Conservation (phyloP, 768 basidiomycete species). For the Serendipita sp. region DNA sequence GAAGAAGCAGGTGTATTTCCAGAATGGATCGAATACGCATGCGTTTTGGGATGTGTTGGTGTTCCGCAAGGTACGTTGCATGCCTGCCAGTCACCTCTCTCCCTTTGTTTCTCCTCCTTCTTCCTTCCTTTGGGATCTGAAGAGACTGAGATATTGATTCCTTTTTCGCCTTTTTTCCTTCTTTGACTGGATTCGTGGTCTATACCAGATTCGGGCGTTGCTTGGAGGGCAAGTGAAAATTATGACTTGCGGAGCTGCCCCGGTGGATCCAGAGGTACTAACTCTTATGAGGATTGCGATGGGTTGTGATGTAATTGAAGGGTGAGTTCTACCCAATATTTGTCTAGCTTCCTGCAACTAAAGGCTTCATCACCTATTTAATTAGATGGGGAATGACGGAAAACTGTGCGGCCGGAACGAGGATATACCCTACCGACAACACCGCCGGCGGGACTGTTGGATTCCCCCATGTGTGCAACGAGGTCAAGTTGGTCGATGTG, state of each 20-base stretch:
- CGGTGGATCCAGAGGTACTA: slow-evolving; percentile 69
- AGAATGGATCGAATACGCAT: slow-evolving; percentile 62
- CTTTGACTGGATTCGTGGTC: too few species aligned
- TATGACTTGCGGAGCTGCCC: slow-evolving; percentile 73
- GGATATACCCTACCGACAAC: slow-evolving; percentile 42
- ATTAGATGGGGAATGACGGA: slow-evolving; percentile 84
- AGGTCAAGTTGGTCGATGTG: slow-evolving; percentile 83
- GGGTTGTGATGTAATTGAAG: slow-evolving; percentile 62
- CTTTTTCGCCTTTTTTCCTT: too few species aligned
- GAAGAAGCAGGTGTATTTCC: slow-evolving; percentile 52
- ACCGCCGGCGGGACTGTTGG: slow-evolving; percentile 66
- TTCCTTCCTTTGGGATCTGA: too few species aligned
- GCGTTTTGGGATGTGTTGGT: slow-evolving; percentile 79
- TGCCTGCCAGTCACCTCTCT: too few species aligned
- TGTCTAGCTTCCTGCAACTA: background rate
- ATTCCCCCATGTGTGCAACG: slow-evolving; percentile 55
- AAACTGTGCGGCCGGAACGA: slow-evolving; percentile 48
- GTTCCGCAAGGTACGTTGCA: slow-evolving; percentile 72
- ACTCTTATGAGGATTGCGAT: slow-evolving; percentile 83
- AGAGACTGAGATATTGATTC: too few species aligned
- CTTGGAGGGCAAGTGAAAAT: slow-evolving; percentile 64
- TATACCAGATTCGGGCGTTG: slow-evolving; percentile 50
- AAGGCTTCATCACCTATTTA: slow-evolving; percentile 4
- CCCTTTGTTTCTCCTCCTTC: too few species aligned
- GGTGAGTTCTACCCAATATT: slow-evolving; percentile 23